A percentile compares a stretch with the other conserved stretches of the same genome.
phyloP scores from a whole-genome alignment of 257 asterid species.

The Avicennia marina region DNA sequence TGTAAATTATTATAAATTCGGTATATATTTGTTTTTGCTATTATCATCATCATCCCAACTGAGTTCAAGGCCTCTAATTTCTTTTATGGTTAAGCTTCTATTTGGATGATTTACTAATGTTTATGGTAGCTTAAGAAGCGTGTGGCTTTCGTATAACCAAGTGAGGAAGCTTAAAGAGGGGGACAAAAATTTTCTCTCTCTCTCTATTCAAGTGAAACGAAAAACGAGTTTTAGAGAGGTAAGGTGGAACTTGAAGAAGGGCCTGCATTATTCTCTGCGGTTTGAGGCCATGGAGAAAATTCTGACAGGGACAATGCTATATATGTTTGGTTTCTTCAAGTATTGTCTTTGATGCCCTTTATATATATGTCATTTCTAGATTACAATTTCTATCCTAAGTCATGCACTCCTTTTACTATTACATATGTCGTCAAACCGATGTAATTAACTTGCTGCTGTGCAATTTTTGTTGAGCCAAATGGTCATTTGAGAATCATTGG shows the following conservation, averaged over 20 bases:
- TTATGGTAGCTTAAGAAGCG: too few species aligned
- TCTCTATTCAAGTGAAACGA: too few species aligned
- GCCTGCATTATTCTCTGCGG: conserved; percentile 66
- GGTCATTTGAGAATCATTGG: neutral
- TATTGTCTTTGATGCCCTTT: neutral
- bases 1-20: too few species aligned
- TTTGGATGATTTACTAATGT: too few species aligned
- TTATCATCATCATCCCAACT: too few species aligned
- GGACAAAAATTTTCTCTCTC: too few species aligned
- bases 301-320: conserved; percentile 18
- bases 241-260: conserved; percentile 35
- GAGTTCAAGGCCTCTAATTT: too few species aligned
- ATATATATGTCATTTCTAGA: neutral
- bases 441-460: neutral
- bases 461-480: neutral
- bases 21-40: too few species aligned
- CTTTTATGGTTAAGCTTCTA: too few species aligned
- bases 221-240: too few species aligned
- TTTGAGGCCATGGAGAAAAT: conserved; percentile 24
- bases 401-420: neutral
- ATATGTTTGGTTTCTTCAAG: conserved; percentile 21
- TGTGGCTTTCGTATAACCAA: too few species aligned
- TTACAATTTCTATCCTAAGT: conserved; percentile 1
- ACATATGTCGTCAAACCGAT: neutral
- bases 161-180: too few species aligned